Base-by-base conservation (phyloP, 2,329 filamentous ascomycete species). In the Albophoma yamanashiensis region DNA sequence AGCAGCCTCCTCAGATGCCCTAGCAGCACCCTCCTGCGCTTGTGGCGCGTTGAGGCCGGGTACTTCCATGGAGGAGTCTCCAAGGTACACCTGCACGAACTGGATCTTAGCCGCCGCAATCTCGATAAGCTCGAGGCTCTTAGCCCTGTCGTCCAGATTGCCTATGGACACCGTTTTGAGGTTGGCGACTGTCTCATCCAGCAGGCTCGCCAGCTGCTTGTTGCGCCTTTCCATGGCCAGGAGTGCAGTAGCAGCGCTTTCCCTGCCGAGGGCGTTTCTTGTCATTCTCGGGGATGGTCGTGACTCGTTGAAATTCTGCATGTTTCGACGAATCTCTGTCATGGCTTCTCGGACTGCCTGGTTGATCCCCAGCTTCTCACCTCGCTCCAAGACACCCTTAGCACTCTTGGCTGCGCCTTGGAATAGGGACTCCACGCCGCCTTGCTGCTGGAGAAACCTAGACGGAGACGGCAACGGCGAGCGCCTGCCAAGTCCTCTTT, bases 311-410 rank as follows among this genome's bases (percentile, higher is more conserved):
- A 88, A 78, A 38, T 81, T 82, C 67, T 88, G 83, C 64, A 92
- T 84, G 64, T 91, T 92, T 67, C 89, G 88, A 62, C 84, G 83
- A 57, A 93, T 88, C 72, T 95, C 91, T 11, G 86, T 87, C 68
- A 94, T 82, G 22, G 90, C 89, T 65, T 90, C 89, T n/a, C 90
- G 83, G 8, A 94, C 85, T 0, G 87, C 89, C 71, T 89, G 88
- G 68, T 91, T 92, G 60, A 94, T 88, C 8, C 89, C 89, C 63
- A 92, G 84, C 67, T 85, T 88, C 71, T 92, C 89, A 58, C 89
- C 82, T 39, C 84, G 81, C 66, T 90, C 86, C 40, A 91, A 77
- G 20, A 93, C 85, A 58, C 85, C 86, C 68, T 88, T 89, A 22
- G 92, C 86, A 63, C 86, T 85, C 70, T 89, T 89, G 25, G 89